phyloP scores from a whole-genome alignment of 2,329 filamentous ascomycete species.

The Helminthosporium solani region DNA sequence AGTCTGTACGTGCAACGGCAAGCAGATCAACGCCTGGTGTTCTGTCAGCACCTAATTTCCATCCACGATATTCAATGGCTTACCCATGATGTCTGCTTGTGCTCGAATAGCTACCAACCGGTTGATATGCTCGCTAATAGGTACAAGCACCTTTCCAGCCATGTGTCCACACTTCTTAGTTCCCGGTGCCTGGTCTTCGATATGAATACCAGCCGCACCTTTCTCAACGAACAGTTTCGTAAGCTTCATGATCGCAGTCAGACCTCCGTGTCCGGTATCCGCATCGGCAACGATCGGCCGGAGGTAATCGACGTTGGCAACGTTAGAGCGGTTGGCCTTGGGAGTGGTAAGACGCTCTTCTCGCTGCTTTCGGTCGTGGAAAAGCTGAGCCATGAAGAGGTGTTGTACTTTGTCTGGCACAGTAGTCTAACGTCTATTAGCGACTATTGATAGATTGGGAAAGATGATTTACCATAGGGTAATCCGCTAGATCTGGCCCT shows the following conservation, averaged over 20 bases:
- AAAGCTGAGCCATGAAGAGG: constrained; percentile 96
- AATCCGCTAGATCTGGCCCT: constrained; percentile 95
- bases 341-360: constrained; percentile 84
- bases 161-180: constrained; percentile 99
- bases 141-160: constrained; percentile 97
- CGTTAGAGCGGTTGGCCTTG: constrained; percentile 67
- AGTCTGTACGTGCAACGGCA: constrained; percentile 91
- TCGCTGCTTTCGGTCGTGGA: constrained; percentile 98
- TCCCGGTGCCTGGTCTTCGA: constrained; percentile 96
- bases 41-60: background rate
- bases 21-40: constrained; percentile 73
- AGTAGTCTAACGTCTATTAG: constrained; percentile 67
- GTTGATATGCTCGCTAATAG: constrained; percentile 97
- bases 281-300: constrained; percentile 95
- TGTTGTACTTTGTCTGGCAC: constrained; percentile 98
- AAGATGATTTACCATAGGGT: constrained; percentile 61
- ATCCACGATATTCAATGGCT: background rate
- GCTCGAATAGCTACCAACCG: constrained; percentile 93
- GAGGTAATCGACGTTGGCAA: constrained; percentile 87
- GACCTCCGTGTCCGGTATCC: constrained; percentile 92
- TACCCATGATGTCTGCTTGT: constrained; percentile 97
- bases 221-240: constrained; percentile 97
- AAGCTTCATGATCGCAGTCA: constrained; percentile 99
- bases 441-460: constrained; percentile 1
- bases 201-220: constrained; percentile 95